These are phyloP conservation scores for Sphenostylis stenocarpa DNA, from an alignment of 306 rosid genomes.

Conservation along the genomic window DNA sequence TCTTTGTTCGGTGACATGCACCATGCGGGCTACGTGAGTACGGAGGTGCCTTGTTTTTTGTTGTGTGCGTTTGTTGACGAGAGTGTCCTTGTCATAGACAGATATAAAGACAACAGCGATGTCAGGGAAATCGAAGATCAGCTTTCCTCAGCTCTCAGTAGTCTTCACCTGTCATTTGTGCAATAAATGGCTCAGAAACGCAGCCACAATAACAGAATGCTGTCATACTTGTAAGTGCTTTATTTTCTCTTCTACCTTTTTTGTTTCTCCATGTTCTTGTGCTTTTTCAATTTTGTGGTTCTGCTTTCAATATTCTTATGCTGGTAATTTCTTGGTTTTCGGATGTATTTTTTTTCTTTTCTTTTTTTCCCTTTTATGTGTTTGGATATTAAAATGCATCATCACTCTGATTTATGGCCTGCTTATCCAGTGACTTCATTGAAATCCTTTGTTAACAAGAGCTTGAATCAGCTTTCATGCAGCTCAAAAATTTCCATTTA, in stretches of 20 bases:
- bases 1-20: conserved; percentile 54
- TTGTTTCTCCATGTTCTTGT: conserved; percentile 2
- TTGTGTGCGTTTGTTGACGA: background rate
- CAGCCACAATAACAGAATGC: conserved; percentile 49
- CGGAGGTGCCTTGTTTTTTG: conserved; percentile 18
- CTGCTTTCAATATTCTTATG: background rate
- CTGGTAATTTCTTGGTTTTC: background rate
- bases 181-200: conserved; percentile 21
- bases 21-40: conserved; percentile 48
- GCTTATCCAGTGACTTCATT: conserved; percentile 10
- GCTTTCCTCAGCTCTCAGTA: conserved; percentile 3
- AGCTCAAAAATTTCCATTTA: background rate
- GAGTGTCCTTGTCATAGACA: conserved; percentile 31
- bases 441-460: background rate
- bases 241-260: background rate
- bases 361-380: background rate
- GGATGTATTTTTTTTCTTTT: background rate
- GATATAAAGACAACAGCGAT: conserved; percentile 24
- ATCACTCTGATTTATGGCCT: background rate
- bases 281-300: conserved; percentile 14
- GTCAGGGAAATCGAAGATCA: background rate
- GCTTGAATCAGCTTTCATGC: background rate
- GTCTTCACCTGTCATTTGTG: conserved; percentile 45
- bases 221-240: conserved; percentile 45
- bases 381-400: background rate